phyloP scores from a whole-genome alignment of 2,329 filamentous ascomycete species.

The Fusarium sp. region DNA sequence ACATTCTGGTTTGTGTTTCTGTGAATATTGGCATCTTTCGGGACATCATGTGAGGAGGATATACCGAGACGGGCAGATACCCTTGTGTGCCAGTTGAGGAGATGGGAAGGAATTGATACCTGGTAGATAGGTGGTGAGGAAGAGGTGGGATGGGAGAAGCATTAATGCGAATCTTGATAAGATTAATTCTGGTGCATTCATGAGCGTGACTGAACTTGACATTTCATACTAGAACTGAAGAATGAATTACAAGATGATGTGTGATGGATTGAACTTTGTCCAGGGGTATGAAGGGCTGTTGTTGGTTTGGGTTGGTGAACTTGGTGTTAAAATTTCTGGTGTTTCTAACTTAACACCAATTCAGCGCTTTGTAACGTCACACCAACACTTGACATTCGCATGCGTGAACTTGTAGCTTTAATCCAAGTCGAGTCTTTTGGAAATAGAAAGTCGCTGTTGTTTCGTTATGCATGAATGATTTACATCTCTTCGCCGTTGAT shows the following conservation, averaged over 20 bases:
- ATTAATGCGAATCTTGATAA: constrained; percentile 36
- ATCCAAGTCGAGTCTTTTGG: not conserved
- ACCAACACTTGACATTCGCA: not conserved
- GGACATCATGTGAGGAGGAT: constrained; percentile 26
- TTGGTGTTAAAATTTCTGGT: not conserved
- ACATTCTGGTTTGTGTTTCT: constrained; percentile 20
- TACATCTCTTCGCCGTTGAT: not conserved
- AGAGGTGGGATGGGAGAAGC: constrained; percentile 16
- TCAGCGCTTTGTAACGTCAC: not conserved
- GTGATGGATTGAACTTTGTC: not conserved
- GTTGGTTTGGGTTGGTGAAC: not conserved
- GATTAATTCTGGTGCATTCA: not conserved
- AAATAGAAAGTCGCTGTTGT: not conserved
- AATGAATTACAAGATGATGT: not conserved
- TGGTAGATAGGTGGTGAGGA: constrained; percentile 29
- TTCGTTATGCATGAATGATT: not conserved
- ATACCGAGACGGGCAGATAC: constrained; percentile 40
- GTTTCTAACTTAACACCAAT: not conserved
- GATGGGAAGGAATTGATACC: constrained; percentile 15
- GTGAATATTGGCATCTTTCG: constrained; percentile 36
- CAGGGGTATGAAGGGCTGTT: not conserved
- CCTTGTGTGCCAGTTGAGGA: constrained; percentile 27
- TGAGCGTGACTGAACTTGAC: not conserved
- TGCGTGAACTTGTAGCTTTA: too few species aligned
- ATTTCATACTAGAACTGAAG: not conserved